Evolutionary conservation across 2,329 filamentous ascomycete species (phyloP).

Genomic region (Aureobasidium uvarum): DNA sequence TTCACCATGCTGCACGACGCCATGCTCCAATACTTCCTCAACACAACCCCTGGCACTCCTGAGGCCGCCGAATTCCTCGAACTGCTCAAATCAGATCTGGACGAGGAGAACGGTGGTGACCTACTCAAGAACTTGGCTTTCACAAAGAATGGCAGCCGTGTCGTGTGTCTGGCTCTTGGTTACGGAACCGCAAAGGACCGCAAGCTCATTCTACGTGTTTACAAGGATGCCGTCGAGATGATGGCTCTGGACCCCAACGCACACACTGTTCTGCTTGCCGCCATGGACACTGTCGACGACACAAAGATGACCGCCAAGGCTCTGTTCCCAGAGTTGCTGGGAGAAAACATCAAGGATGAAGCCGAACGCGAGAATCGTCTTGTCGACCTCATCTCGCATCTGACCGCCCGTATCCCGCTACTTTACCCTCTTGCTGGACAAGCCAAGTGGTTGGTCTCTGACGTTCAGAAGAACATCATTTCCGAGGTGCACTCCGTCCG

Average conservation of each 20-base stretch:
- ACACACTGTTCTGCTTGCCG: constrained; percentile 77
- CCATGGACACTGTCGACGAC: constrained; percentile 90
- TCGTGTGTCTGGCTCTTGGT: constrained; percentile 79
- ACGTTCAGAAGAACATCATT: constrained; percentile 65
- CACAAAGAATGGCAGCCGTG: constrained; percentile 79
- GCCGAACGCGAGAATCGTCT: constrained; percentile 48
- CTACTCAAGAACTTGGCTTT: constrained; percentile 94
- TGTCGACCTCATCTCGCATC: constrained; percentile 66
- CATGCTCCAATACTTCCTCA: constrained; percentile 94
- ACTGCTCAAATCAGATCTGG: constrained; percentile 85
- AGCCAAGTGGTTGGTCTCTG: constrained; percentile 62
- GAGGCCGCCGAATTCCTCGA: constrained; percentile 88
- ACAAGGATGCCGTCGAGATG: constrained; percentile 82
- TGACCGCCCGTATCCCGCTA: constrained; percentile 63
- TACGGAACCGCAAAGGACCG: constrained; percentile 89
- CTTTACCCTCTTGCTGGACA: constrained; percentile 74
- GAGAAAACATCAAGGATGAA: constrained; percentile 56
- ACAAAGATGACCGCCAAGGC: constrained; percentile 84
- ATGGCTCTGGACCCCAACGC: constrained; percentile 79
- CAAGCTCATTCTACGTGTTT: constrained; percentile 81
- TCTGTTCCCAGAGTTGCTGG: constrained; percentile 82
- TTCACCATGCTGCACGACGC: constrained; percentile 98
- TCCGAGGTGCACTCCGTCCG: constrained; percentile 76
- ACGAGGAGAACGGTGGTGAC: constrained; percentile 68
- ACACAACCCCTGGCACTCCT: constrained; percentile 69